A percentile compares a stretch with the other conserved stretches of the same genome.
These are phyloP conservation scores for Xylariaceae sp. DNA, from an alignment of 2,329 filamentous ascomycete genomes.

Conservation along the genomic window DNA sequence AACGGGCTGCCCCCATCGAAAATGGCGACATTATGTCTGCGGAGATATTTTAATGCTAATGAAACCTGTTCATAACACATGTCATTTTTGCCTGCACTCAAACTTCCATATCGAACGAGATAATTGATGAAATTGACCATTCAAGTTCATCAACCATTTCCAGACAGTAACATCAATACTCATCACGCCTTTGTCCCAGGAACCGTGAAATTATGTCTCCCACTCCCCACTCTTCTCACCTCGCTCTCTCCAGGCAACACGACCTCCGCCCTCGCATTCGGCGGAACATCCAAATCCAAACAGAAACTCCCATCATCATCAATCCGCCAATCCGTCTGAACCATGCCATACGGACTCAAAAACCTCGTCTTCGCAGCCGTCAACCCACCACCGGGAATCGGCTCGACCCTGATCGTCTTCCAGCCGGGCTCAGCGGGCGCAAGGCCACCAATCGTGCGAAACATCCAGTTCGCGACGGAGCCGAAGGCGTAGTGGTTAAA, in stretches of 20 bases:
- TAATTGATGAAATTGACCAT: no score
- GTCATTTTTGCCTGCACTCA: no score
- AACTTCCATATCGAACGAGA: no score
- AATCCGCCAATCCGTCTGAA: slow-evolving; percentile 30
- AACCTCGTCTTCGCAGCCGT: slow-evolving; percentile 31
- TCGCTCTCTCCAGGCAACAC: slow-evolving; percentile 18
- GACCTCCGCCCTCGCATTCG: slow-evolving; percentile 25
- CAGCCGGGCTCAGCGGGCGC: slow-evolving; percentile 38
- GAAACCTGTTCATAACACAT: no score
- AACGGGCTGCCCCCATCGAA: no score
- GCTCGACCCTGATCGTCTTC: slow-evolving; percentile 35
- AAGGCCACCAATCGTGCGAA: slow-evolving; percentile 40
- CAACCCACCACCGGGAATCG: slow-evolving; percentile 35
- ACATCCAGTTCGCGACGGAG: slow-evolving; percentile 44
- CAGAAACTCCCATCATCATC: slow-evolving; percentile 20
- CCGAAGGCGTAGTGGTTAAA: slow-evolving; percentile 49
- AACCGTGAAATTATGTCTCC: slow-evolving; percentile 20
- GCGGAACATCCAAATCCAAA: slow-evolving; percentile 23
- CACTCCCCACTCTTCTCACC: slow-evolving; percentile 22
- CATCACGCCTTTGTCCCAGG: not conserved
- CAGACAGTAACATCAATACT: no score
- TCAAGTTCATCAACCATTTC: no score
- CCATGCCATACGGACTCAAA: slow-evolving; percentile 32
- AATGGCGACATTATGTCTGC: no score
- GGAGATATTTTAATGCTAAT: no score